Evolutionary conservation across 2,329 filamentous ascomycete genomes (phyloP).

Genomic region (Microdochium bolleyi): DNA sequence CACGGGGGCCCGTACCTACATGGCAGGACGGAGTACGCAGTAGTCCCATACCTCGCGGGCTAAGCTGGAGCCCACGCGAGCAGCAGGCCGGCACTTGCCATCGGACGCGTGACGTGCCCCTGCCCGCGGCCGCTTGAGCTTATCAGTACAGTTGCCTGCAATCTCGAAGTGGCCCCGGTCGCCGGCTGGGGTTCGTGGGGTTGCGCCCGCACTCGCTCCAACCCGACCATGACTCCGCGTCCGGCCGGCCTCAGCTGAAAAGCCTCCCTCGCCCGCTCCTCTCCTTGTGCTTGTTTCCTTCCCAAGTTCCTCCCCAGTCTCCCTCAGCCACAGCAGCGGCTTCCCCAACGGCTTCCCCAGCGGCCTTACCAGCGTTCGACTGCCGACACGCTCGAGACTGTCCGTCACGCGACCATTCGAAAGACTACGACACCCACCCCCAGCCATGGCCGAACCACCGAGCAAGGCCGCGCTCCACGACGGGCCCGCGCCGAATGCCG

Average conservation of each 20-base stretch:
- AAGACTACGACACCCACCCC: not conserved
- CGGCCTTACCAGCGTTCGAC: not conserved
- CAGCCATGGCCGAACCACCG: not conserved
- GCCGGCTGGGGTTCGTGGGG: not conserved
- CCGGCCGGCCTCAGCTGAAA: not conserved
- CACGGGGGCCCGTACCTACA: too few relatives aligned
- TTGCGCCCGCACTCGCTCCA: not conserved
- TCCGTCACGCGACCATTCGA: not conserved
- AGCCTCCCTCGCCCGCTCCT: not conserved
- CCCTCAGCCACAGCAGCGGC: too few relatives aligned
- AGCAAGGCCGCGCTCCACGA: not conserved
- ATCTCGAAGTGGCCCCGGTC: not conserved
- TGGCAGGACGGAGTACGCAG: too few relatives aligned
- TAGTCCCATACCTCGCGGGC: too few relatives aligned
- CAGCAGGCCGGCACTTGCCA: too few relatives aligned
- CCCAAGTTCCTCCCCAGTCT: not conserved
- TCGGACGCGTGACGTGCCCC: too few relatives aligned
- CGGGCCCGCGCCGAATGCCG: constrained; percentile 14
- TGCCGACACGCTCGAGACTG: not conserved
- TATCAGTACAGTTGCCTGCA: too few relatives aligned
- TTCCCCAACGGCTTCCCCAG: too few relatives aligned
- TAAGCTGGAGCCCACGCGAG: too few relatives aligned
- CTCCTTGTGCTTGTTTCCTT: not conserved
- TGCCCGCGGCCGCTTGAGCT: too few relatives aligned
- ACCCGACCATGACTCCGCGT: too few relatives aligned